phyloP scores from a whole-genome alignment of 768 basidiomycete species.

The Chalciporus pseudorubinellus region DNA sequence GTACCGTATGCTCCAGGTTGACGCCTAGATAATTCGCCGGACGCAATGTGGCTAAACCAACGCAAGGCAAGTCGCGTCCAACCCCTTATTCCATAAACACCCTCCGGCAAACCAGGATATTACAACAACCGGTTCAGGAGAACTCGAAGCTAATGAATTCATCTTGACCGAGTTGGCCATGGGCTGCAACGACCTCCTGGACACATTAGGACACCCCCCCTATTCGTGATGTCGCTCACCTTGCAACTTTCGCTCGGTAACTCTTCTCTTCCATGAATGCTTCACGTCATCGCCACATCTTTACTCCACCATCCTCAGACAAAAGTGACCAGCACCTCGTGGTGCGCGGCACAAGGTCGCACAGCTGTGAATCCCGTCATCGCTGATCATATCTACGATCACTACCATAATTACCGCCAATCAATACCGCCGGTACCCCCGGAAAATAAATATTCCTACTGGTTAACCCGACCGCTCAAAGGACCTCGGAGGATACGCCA shows the following conservation, averaged over 20 bases:
- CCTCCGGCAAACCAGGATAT: neutral
- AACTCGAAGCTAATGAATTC: neutral
- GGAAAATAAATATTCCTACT: neutral
- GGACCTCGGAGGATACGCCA: neutral
- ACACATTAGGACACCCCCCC: neutral
- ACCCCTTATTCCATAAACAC: too few relatives aligned
- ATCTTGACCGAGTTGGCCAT: neutral
- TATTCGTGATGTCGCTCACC: neutral
- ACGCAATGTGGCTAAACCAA: neutral
- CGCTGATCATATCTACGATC: neutral
- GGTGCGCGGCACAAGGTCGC: neutral
- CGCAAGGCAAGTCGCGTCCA: neutral
- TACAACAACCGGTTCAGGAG: neutral
- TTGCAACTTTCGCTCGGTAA: neutral
- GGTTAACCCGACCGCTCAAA: constrained; percentile 7
- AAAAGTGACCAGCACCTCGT: too few relatives aligned
- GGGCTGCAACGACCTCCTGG: neutral
- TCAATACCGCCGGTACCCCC: neutral
- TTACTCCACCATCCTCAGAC: too few relatives aligned
- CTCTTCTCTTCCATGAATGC: neutral
- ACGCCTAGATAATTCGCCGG: neutral
- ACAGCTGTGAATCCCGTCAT: neutral
- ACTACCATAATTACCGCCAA: neutral
- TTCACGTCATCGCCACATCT: too few relatives aligned
- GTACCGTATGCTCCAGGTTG: neutral